phyloP scores from a whole-genome alignment of 768 basidiomycete genomes.

The Auricularia cornea region DNA sequence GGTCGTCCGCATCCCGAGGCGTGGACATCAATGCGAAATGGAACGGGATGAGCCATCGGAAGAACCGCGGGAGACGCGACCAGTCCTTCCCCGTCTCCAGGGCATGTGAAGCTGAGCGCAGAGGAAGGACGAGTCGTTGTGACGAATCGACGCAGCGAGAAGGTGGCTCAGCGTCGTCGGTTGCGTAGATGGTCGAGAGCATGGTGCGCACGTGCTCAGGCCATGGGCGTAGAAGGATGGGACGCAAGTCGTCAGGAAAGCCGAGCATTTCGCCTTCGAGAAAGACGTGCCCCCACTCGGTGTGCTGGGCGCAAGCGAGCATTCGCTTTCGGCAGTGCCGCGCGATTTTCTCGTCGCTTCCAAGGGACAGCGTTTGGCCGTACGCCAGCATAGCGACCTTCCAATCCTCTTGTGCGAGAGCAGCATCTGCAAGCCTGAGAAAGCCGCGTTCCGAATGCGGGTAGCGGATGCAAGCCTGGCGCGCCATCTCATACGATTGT shows the following conservation, averaged over 20 bases:
- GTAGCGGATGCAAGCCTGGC: conserved; percentile 22
- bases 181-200: conserved; percentile 12
- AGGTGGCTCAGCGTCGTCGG: conserved; percentile 26
- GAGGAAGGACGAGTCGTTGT: conserved; percentile 33
- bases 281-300: conserved; percentile 46
- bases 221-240: conserved; percentile 36
- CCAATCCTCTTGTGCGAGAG: conserved; percentile 22
- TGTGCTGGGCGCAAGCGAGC: conserved; percentile 34
- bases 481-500: conserved; percentile 26
- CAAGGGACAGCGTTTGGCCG: conserved; percentile 36
- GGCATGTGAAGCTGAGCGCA: not conserved
- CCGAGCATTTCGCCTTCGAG: conserved; percentile 34
- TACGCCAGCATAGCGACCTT: conserved; percentile 52
- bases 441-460: conserved; percentile 38
- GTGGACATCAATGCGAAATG: conserved; percentile 55
- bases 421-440: conserved; percentile 42
- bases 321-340: conserved; percentile 40
- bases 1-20: conserved; percentile 42
- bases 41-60: conserved; percentile 55
- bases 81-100: not conserved
- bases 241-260: conserved; percentile 26
- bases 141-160: conserved; percentile 35
- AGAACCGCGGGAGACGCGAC: conserved; percentile 41
- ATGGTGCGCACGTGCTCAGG: conserved; percentile 24
- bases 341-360: conserved; percentile 26